phyloP scores from a whole-genome alignment of 306 rosid genomes.

The Quercus engelmannii region DNA sequence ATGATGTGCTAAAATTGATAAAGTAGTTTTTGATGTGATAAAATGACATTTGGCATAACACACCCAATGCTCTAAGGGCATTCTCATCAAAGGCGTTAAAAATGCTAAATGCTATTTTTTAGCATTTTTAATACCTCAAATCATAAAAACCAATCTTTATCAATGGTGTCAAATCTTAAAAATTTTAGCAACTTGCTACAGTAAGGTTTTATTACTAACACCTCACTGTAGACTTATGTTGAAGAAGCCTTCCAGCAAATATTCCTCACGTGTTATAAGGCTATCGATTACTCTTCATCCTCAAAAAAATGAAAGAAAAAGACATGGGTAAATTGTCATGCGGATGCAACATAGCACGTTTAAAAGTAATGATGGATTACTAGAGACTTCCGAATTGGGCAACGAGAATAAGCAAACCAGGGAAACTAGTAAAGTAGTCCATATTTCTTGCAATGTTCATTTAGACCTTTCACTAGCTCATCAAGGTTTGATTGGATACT shows the following conservation, averaged over 20 bases:
- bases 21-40: no score
- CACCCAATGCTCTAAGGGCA: no score
- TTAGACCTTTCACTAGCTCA: slow-evolving; percentile 73
- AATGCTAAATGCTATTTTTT: no score
- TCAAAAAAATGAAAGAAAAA: background rate
- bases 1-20: no score
- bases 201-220: no score
- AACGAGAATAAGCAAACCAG: slow-evolving; percentile 7
- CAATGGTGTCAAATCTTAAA: no score
- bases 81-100: no score
- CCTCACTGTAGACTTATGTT: no score
- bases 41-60: no score
- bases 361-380: slow-evolving; percentile 3
- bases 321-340: background rate
- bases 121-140: no score
- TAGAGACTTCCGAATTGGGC: background rate
- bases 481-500: slow-evolving; percentile 68
- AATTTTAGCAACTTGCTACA: no score
- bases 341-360: background rate
- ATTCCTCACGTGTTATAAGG: background rate
- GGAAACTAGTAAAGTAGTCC: slow-evolving; percentile 49
- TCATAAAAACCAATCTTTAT: no score
- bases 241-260: background rate
- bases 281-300: background rate
- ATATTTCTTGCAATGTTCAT: slow-evolving; percentile 86